Evolutionary conservation across 129 eudicot genomes (phyloP).

Genomic region (Centaurea solstitialis): DNA sequence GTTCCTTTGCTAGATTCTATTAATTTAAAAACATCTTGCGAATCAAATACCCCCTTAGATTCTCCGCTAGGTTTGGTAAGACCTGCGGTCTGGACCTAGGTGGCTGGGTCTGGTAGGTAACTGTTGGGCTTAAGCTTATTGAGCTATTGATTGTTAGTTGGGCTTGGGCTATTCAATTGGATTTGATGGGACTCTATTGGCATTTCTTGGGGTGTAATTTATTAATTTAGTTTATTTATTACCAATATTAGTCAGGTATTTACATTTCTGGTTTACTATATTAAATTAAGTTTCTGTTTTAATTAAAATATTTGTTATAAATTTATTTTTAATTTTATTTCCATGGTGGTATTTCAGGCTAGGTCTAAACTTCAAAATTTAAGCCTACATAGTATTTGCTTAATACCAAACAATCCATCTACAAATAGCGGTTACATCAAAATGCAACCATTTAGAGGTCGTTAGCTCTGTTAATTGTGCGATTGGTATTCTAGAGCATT

Average conservation of each 20-base stretch:
- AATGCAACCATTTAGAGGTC: neutral
- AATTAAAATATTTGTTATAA: too few species aligned
- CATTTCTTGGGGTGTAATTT: neutral
- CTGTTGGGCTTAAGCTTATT: neutral
- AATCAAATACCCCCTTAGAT: too few species aligned
- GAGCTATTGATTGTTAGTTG: neutral
- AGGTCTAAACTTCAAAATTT: neutral
- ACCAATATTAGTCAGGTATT: neutral
- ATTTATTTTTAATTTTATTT: too few species aligned
- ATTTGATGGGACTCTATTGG: neutral
- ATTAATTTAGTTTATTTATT: neutral
- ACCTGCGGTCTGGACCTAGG: neutral
- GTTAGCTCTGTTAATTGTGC: neutral
- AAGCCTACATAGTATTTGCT: neutral
- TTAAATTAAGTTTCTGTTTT: too few species aligned
- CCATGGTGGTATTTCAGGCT: too few species aligned
- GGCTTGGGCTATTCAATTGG: neutral
- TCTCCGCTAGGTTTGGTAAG: neutral
- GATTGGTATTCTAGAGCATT: neutral
- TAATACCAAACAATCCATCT: neutral
- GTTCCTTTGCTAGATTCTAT: too few species aligned
- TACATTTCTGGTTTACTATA: neutral
- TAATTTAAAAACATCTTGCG: too few species aligned
- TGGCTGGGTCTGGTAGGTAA: neutral
- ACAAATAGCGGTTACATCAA: neutral